Evolutionary conservation across 2,329 filamentous ascomycete genomes (phyloP), one percentile per base, ranked within the genome.

Genomic region (Cryphonectria carpinicola): DNA sequence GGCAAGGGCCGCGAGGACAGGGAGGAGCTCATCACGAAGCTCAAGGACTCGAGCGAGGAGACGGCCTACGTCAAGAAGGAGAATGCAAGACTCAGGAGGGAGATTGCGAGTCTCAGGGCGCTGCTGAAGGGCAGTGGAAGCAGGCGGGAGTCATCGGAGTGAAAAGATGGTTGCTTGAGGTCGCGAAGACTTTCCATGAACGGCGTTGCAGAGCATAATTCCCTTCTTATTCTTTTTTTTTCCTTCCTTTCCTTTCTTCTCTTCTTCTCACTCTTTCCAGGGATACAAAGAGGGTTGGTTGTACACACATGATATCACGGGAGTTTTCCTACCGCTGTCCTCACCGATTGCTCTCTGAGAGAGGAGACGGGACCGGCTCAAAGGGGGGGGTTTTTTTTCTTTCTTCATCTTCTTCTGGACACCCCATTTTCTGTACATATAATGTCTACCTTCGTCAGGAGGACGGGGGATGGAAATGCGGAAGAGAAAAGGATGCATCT

Each of bases 31-130:
- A 86, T 94, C 77, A 82, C 82, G 49, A 89, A 90, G 77, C 79
- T 97, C 71, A 91, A 88, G 75, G 92, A 94, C 74, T 87, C 89
- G 66, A 87, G 92, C 74, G 94, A 97, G 72, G 95, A 98, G 81
- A 88, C 90, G 70, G 90, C 89, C 37, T 87, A 89, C 74, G 81
- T 94, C 74, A 94, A 93, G 83, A 94, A 93, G 81, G 95, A 98
- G 80, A 97, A 97, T 78, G 88, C 91, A 69, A 86, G 93, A 73
- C 81, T 98, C 76, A 94, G 92, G 83, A 87, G 94, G 76, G 94
- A 97, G 83, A 90, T 95, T 77, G 88, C 92, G 46, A 93, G 93
- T 66, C 82, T 92, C 75, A 84, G 88, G 76, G 84, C 88, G 64
- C 77, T 87, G 74, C 76, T 89, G 70, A 88, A 85, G 79, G 83